These are phyloP conservation scores for Sporobolomyces phaffii DNA, from an alignment of 768 basidiomycete species.

Conservation along the genomic window DNA sequence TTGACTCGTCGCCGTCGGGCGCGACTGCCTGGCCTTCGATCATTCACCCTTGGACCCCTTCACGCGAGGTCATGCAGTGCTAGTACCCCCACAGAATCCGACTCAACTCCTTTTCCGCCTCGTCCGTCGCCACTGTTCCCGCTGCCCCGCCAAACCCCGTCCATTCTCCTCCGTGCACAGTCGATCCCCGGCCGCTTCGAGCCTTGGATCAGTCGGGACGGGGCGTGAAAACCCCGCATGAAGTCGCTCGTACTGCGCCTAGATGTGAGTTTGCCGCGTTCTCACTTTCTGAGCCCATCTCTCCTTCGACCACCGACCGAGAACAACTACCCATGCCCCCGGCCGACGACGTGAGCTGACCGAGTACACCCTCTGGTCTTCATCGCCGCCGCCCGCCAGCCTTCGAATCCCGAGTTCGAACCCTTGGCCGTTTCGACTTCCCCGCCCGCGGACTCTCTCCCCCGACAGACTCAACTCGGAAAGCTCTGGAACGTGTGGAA, in stretches of 20 bases:
- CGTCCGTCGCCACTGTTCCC: too few species aligned
- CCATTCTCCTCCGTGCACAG: too few species aligned
- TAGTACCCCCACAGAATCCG: too few species aligned
- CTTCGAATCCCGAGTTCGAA: constrained; percentile 20
- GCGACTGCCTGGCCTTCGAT: too few species aligned
- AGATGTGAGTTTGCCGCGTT: constrained; percentile 8
- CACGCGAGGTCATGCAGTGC: too few species aligned
- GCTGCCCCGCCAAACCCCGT: too few species aligned
- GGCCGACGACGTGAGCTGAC: neutral
- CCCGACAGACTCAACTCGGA: neutral
- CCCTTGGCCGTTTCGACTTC: constrained; percentile 1
- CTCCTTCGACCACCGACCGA: too few species aligned
- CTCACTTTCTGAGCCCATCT: too few species aligned
- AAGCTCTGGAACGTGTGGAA: constrained; percentile 29
- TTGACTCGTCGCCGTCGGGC: too few species aligned
- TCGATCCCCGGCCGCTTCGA: too few species aligned
- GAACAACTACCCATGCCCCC: neutral
- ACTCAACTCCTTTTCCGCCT: too few species aligned
- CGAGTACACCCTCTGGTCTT: neutral
- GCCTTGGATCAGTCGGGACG: neutral
- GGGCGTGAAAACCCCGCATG: constrained; percentile 3
- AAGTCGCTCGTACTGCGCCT: constrained; percentile 21
- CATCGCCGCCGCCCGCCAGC: neutral
- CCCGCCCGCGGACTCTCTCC: neutral
- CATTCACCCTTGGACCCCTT: too few species aligned